Percentiles rank a stretch among this genome's conserved stretches.
Evolutionary conservation across 768 basidiomycete species (phyloP).

Genomic region (Trichaptum fuscoviolaceum): DNA sequence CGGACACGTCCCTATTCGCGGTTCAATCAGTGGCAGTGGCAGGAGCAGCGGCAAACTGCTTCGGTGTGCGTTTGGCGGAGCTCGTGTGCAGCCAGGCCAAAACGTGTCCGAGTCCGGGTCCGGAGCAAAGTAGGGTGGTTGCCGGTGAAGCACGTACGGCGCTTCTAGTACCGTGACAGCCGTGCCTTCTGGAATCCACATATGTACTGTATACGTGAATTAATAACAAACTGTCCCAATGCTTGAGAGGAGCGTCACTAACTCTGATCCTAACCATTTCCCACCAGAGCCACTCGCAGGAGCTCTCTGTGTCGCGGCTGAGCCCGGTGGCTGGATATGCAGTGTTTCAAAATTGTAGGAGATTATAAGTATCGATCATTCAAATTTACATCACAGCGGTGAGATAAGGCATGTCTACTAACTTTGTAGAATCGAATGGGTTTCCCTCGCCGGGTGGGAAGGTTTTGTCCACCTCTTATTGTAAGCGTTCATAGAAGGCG

Average conservation of each 20-base stretch:
- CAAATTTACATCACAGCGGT: constrained; percentile 29
- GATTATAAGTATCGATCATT: background rate
- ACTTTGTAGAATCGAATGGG: constrained; percentile 16
- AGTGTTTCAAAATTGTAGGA: constrained; percentile 41
- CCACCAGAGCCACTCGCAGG: constrained; percentile 25
- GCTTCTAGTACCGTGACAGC: constrained; percentile 34
- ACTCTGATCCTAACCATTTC: constrained; percentile 30
- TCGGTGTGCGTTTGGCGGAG: background rate
- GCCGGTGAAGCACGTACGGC: constrained; percentile 38
- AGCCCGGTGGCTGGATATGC: constrained; percentile 38
- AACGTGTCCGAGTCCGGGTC: constrained; percentile 34
- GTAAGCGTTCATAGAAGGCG: constrained; percentile 29
- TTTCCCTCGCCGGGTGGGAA: constrained; percentile 32
- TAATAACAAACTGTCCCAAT: background rate
- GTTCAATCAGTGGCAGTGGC: too few species aligned
- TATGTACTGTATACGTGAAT: constrained; percentile 13
- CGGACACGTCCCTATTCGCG: too few species aligned
- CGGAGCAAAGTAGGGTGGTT: constrained; percentile 41
- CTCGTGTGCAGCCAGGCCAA: constrained; percentile 30
- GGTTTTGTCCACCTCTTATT: constrained; percentile 34
- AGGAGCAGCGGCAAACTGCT: constrained; percentile 3
- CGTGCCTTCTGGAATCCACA: constrained; percentile 40
- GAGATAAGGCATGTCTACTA: constrained; percentile 28
- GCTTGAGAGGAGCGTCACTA: constrained; percentile 2
- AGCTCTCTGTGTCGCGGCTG: constrained; percentile 35